Percentiles rank a stretch among this genome's conserved stretches.
phyloP scores from a whole-genome alignment of 2,329 filamentous ascomycete genomes.

The Dactylellina parvicollis region DNA sequence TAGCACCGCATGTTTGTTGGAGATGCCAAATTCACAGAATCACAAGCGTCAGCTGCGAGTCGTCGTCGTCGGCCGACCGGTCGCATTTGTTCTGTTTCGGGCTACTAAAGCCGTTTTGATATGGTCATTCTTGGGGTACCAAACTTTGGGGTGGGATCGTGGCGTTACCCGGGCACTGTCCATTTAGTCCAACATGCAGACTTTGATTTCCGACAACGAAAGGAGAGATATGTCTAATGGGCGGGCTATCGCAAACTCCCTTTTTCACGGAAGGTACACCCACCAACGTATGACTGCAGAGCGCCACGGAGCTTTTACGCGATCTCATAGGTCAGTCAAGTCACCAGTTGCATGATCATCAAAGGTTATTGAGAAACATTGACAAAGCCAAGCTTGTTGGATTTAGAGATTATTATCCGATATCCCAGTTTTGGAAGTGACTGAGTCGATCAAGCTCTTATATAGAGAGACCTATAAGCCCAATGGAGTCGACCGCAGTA shows the following conservation, averaged over 20 bases:
- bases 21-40: background rate
- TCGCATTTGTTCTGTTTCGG: background rate
- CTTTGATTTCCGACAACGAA: background rate
- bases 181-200: background rate
- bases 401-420: constrained; percentile 28
- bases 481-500: constrained; percentile 5
- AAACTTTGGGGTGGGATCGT: constrained; percentile 5
- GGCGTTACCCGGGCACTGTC: background rate
- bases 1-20: constrained; percentile 16
- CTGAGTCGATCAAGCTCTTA: constrained; percentile 1
- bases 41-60: background rate
- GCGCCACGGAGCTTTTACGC: background rate
- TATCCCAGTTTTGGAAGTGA: constrained; percentile 14
- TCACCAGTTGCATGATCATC: constrained; percentile 3
- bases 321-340: constrained; percentile 17
- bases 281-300: constrained; percentile 12
- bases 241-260: constrained; percentile 31
- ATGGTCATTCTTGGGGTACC: constrained; percentile 7
- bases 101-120: constrained; percentile 1
- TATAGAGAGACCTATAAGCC: constrained; percentile 24
- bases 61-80: background rate
- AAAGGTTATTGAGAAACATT: background rate
- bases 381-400: constrained; percentile 13
- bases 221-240: constrained; percentile 16
- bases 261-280: constrained; percentile 28